Evolutionary conservation across 2,329 filamentous ascomycete genomes (phyloP).

Genomic region (Clarireedia homoeocarpa): DNA sequence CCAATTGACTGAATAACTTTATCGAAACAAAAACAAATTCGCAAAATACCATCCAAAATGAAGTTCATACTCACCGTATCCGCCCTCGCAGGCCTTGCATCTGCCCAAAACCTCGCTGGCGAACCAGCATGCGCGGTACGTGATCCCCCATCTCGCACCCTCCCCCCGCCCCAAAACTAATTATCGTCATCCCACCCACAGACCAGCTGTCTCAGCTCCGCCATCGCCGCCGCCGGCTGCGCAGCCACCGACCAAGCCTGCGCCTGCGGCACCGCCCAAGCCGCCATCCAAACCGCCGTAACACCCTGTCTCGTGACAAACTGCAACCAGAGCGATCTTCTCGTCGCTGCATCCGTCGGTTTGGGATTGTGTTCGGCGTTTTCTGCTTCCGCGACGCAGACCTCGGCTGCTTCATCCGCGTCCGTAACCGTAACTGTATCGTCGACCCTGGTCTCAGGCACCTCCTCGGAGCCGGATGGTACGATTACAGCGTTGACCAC

Average conservation of each 20-base stretch:
- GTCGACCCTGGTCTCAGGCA: no score
- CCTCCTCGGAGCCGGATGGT: neutral
- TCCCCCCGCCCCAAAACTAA: neutral
- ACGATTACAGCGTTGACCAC: neutral
- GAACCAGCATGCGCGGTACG: conserved; percentile 7
- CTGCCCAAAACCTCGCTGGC: neutral
- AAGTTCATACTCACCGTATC: neutral
- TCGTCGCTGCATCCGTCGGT: conserved; percentile 30
- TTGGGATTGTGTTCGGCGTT: conserved; percentile 27
- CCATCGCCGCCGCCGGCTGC: conserved; percentile 33
- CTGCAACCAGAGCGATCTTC: conserved; percentile 29
- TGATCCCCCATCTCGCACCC: neutral
- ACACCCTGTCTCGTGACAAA: conserved; percentile 24
- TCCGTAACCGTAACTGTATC: no score
- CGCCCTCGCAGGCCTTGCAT: neutral
- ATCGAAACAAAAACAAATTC: neutral
- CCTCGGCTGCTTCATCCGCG: neutral
- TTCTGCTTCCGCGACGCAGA: conserved; percentile 17
- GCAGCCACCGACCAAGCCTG: conserved; percentile 32
- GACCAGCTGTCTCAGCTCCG: conserved; percentile 30
- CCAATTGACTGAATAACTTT: no score
- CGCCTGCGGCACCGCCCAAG: conserved; percentile 29
- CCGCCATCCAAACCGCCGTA: conserved; percentile 29
- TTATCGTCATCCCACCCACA: neutral
- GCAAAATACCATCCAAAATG: neutral